Conservation (phyloP, 1,284 basidiomycete genomes). For the Boletellus deceptivus region DNA sequence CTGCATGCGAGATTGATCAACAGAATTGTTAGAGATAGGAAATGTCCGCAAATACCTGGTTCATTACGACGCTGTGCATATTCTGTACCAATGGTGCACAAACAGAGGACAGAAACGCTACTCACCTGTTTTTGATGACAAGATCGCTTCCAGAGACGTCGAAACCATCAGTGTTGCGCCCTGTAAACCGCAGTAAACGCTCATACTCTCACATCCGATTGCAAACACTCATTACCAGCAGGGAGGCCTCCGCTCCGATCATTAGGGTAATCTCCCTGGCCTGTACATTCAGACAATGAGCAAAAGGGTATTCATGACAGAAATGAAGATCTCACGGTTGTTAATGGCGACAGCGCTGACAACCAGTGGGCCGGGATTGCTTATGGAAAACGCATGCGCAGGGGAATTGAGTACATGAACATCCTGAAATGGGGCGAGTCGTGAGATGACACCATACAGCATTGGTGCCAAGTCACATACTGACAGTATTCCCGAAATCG, state of each 20-base stretch:
- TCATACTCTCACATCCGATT: neutral
- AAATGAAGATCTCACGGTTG: constrained; percentile 34
- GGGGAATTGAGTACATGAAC: constrained; percentile 49
- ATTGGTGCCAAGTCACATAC: constrained; percentile 12
- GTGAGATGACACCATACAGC: neutral
- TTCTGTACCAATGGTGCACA: constrained; percentile 1
- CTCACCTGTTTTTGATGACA: constrained; percentile 40
- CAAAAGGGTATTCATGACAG: neutral
- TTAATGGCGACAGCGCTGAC: constrained; percentile 41
- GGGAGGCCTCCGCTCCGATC: constrained; percentile 16
- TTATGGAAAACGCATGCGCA: constrained; percentile 36
- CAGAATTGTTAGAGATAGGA: neutral
- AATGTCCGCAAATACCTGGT: constrained; percentile 25
- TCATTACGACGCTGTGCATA: constrained; percentile 22
- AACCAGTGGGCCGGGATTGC: constrained; percentile 31
- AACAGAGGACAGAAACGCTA: constrained; percentile 1
- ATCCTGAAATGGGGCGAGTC: constrained; percentile 21
- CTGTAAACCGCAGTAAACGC: constrained; percentile 20
- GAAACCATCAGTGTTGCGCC: constrained; percentile 58
- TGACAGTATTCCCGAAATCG: constrained; percentile 25
- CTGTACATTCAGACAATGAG: constrained; percentile 22
- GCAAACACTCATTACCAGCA: constrained; percentile 20
- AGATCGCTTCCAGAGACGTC: constrained; percentile 45
- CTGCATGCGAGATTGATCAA: constrained; percentile 26
- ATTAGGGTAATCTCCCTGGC: constrained; percentile 36